Evolutionary conservation across 2,329 filamentous ascomycete genomes (phyloP).

Genomic region (Beauveria brongniartii): DNA sequence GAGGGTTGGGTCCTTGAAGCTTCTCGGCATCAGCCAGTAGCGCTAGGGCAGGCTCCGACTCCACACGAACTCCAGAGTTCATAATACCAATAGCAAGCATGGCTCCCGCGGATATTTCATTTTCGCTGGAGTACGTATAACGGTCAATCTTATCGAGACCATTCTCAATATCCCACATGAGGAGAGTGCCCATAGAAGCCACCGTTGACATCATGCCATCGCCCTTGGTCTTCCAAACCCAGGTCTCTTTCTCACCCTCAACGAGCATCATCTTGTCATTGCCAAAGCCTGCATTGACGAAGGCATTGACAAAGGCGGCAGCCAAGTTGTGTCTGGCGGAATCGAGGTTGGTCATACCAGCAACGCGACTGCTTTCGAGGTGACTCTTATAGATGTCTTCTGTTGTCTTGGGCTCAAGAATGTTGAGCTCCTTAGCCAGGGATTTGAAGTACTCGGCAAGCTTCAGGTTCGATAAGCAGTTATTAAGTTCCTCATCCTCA

Average conservation of each 20-base stretch:
- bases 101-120: conserved; percentile 79
- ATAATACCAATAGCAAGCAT: conserved; percentile 91
- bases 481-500: conserved; percentile 66
- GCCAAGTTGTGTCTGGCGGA: conserved; percentile 94
- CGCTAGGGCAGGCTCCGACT: conserved; percentile 84
- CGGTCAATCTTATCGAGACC: conserved; percentile 91
- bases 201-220: conserved; percentile 96
- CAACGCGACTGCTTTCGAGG: conserved; percentile 87
- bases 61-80: conserved; percentile 83
- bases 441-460: conserved; percentile 89
- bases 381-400: conserved; percentile 99
- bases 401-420: conserved; percentile 90
- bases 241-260: conserved; percentile 78
- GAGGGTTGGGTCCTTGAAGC: conserved; percentile 67
- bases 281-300: conserved; percentile 91
- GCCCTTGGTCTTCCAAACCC: conserved; percentile 99
- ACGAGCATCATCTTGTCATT: conserved; percentile 98
- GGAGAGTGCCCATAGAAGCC: conserved; percentile 82
- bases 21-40: conserved; percentile 74
- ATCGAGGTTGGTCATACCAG: conserved; percentile 88
- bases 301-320: conserved; percentile 92
- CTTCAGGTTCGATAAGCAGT: conserved; percentile 81
- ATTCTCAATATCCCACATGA: conserved; percentile 89
- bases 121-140: conserved; percentile 79
- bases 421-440: conserved; percentile 90